Evolutionary conservation across 225 moss, liverwort and hornwort species (phyloP).

Genomic region (Marchantia polymorpha): DNA sequence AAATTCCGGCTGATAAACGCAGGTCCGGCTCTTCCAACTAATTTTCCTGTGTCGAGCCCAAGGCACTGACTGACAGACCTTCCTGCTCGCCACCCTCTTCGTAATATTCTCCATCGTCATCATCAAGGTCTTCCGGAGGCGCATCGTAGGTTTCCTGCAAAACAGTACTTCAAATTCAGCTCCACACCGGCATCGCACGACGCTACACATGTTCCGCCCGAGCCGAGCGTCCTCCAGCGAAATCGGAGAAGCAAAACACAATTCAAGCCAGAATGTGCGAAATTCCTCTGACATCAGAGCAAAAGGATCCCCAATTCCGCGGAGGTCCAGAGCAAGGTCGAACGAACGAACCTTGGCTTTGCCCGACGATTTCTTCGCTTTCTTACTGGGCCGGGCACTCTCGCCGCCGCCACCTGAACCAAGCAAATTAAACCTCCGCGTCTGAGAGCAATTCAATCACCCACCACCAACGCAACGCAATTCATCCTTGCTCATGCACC

Average conservation of each 20-base stretch:
- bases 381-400: conserved; percentile 28
- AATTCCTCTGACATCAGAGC: background rate
- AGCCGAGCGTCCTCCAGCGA: background rate
- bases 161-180: background rate
- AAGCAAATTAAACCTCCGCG: background rate
- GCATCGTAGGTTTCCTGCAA: conserved; percentile 25
- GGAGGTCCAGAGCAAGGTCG: background rate
- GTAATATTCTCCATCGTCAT: conserved; percentile 36
- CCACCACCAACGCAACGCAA: background rate
- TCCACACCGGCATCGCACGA: background rate
- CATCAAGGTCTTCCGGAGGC: conserved; percentile 26
- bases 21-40: background rate
- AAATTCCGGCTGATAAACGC: background rate
- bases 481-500: background rate
- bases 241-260: background rate
- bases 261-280: too few relatives aligned
- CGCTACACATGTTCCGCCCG: background rate
- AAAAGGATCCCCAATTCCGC: background rate
- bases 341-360: conserved; percentile 24
- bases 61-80: conserved; percentile 19
- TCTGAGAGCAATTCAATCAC: background rate
- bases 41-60: background rate
- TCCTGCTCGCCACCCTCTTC: conserved; percentile 34
- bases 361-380: conserved; percentile 25
- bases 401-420: conserved; percentile 11